Base-by-base conservation (phyloP, 371 early-diverging fungal genomes). In the Mortierella sp. region DNA sequence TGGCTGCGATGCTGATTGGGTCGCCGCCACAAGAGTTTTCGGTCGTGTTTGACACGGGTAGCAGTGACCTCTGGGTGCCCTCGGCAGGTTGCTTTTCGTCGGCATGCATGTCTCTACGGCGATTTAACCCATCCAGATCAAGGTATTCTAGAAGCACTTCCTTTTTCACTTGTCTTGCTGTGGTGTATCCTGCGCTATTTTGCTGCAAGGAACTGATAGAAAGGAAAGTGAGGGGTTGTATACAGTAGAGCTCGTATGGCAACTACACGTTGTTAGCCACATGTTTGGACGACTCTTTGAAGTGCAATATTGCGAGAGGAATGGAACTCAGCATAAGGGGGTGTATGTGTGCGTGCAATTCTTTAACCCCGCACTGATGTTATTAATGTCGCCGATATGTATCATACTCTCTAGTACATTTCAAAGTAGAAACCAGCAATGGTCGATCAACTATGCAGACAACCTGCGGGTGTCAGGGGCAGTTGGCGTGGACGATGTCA, bases 1-100 rank as follows among this genome's bases (percentile, higher is more conserved):
- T 75, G 1, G 75, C 75, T 0, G 75, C 75, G 19, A 55, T 75
- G 64, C 7, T 52, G 23, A 54, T 75, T 21, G 75, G 75, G 3
- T 49, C 69, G 3, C 69, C 75, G 0, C 12, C 48, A 2, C 75
- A 75, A 43, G 60, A 68, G 42, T 75, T 75, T 30, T 68, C 75
- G 21, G 75, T 75, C 12, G 69, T 75, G 9, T 68, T 75, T 60
- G 75, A 75, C 46, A 75, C 75, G 2, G 75, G 75, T 11, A 68
- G 69, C 51, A 63, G 69, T 14, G 75, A 75, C 41, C 64, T 75
- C 23, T 75, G 75, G 75, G 64, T 75, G 12, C 54, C 75, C 5
- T 75, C 75, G 0, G 23, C 44, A 2, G 47, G 31, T 12, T 68
- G 75, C 34, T 34, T 34, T 17, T 64, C 75, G 2, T 0, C 6